Base-by-base conservation (phyloP, 139 green algal species). In the Pseudopediastrum boryanum region DNA sequence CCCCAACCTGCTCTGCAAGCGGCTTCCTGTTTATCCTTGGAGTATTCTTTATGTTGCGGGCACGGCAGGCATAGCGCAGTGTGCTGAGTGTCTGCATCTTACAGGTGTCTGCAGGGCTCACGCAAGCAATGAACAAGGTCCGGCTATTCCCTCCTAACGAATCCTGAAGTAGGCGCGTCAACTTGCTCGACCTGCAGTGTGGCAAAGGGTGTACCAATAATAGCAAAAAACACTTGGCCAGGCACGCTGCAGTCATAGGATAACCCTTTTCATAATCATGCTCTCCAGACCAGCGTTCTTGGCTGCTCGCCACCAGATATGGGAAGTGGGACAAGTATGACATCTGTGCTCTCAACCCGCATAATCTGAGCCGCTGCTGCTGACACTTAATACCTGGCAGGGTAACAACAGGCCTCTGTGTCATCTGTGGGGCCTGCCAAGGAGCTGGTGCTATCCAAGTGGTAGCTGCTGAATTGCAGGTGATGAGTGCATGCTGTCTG, bases 111-210 rank as follows among this genome's bases (percentile, higher is more conserved):
- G 93, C 94, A 1, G 95, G 95, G 31, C 83, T 93, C 46, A 98
- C 93, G 77, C 95, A 98, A 5, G 95, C 95, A 59, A 98, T 93
- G 92, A 98, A 98, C 29, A 94, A 78, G 3, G 95, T 98, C n/a
- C 94, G 86, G 77, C 80, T 90, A 88, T 98, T 98, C 74, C 95
- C 95, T 13, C 95, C 95, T 58, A 98, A 80, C 2, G 91, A 96
- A 78, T 98, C 95, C 92, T 98, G 94, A 77, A 99, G 85, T 78
- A 99, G 92, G 16, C 96, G 90, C 3, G 96, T 99, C 3, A 99
- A 91, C 85, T 98, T 98, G 70, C 79, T 93, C 86, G 99, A 92
- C 27, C 96, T 85, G 84, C 50, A 70, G 0, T n/a, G n/a, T n/a
- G n/a, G n/a, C n/a, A n/a, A n/a, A 43, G 19, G 16, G 38, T 48